Conservation (phyloP, 345 rosid genomes). For the Hevea brasiliensis region DNA sequence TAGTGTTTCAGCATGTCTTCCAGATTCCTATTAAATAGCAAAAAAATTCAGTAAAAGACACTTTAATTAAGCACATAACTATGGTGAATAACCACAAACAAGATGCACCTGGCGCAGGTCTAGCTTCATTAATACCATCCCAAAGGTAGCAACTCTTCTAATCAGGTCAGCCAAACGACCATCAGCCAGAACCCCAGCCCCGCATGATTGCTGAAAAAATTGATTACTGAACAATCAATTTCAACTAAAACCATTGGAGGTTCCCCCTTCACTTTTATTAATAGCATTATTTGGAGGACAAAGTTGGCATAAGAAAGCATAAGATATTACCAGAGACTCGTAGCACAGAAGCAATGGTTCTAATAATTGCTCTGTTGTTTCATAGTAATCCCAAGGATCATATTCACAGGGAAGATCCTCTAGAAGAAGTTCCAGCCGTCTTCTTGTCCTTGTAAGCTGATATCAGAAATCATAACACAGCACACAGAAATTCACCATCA, state of each 20-base stretch:
- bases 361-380: constrained; percentile 74
- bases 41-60: constrained; percentile 18
- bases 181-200: constrained; percentile 85
- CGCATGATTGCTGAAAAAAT: constrained; percentile 72
- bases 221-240: constrained; percentile 10
- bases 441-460: constrained; percentile 83
- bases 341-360: constrained; percentile 85
- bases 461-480: constrained; percentile 13
- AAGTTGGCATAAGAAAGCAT: background rate
- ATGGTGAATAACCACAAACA: constrained; percentile 5
- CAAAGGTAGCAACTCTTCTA: constrained; percentile 85
- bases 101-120: constrained; percentile 88
- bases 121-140: constrained; percentile 90
- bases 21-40: constrained; percentile 66
- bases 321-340: constrained; percentile 67
- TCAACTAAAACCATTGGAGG: background rate
- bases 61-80: background rate
- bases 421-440: constrained; percentile 76
- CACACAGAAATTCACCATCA: background rate
- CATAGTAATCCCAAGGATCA: constrained; percentile 74
- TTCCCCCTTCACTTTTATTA: background rate
- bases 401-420: constrained; percentile 94
- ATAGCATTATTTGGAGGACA: background rate
- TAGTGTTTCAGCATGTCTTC: constrained; percentile 78
- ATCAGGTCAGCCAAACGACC: constrained; percentile 91